Evolutionary conservation across 306 rosid genomes (phyloP), one percentile per base, ranked within the genome.

Genomic region (Quercus robur): DNA sequence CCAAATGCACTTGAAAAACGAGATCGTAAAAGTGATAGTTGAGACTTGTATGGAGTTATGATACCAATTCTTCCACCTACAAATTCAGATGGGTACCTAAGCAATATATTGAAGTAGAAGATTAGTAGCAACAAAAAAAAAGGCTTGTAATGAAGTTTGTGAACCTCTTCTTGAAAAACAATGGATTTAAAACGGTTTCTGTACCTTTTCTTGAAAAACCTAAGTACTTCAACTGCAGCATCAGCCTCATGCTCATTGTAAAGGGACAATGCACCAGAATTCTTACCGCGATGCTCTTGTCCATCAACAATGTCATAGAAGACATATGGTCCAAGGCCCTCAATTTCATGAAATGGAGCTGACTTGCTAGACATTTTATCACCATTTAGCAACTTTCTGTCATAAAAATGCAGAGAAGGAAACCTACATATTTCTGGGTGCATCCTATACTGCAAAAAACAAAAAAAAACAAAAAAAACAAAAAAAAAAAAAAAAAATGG

Each of bases 371-470:
- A 89, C 86, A 93, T 90, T 77, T 82, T 78, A 73, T 84, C 85
- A 23, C 99, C 99, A 83, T 90, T 94, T 70, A 92, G 88, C 85
- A 94, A 86, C 73, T 93, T 91, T 81, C 88, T 83, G 75, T 94
- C 97, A 84, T 94, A 94, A 78, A 94, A 94, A 81, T 94, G 99
- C 87, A 84, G 46, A 61, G 99, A 93, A 73, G 99, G 99, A 83
- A 94, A 94, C 82, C 52, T 86, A 87, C 97, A 91, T 82, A 94
- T 94, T 83, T 93, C 97, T 31, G 99, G 97, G 81, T 94, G 97
- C 99, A 94, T 94, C 81, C 99, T 91, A 91, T 94, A 94, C 99
- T 94, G 99, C 84, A 78, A 84, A 74, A 71, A 76, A 46, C 61
- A 78, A 61, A 86, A 61, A 86, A 51, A 71, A 0, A 35, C 1